Evolutionary conservation across 2,329 filamentous ascomycete species (phyloP).

Genomic region (Aureobasidium melanogenum): DNA sequence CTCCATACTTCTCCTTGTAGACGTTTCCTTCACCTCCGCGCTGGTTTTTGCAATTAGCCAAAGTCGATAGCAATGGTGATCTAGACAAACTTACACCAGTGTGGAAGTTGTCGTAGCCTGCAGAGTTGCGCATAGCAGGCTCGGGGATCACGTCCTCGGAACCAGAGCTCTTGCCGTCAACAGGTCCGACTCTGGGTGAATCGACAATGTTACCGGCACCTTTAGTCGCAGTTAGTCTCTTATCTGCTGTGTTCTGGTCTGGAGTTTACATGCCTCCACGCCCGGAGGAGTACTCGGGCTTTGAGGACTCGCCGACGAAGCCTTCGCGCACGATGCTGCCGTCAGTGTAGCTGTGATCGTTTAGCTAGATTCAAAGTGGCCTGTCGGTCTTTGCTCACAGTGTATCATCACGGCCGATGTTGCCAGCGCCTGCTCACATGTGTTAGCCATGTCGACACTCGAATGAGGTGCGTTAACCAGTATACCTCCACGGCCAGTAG

Average conservation of each 20-base stretch:
- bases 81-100: constrained; percentile 31
- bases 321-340: constrained; percentile 40
- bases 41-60: constrained; percentile 15
- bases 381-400: constrained; percentile 23
- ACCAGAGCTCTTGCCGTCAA: constrained; percentile 17
- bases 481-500: constrained; percentile 51
- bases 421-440: constrained; percentile 42
- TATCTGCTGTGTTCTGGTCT: background rate
- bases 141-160: constrained; percentile 37
- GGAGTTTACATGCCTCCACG: constrained; percentile 19
- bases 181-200: constrained; percentile 26
- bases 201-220: constrained; percentile 35
- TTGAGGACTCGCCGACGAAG: constrained; percentile 27
- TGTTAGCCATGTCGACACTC: background rate
- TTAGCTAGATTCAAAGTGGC: background rate
- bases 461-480: background rate
- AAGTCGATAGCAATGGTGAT: background rate
- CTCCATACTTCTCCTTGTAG: constrained; percentile 39
- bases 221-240: background rate
- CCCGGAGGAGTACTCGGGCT: constrained; percentile 31
- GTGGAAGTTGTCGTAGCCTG: constrained; percentile 36
- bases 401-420: constrained; percentile 45
- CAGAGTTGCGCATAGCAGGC: constrained; percentile 26
- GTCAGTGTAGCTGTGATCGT: constrained; percentile 30
- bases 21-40: constrained; percentile 40